A percentile compares a stretch with the other conserved stretches of the same genome.
These are phyloP conservation scores for Venustampulla echinocandica DNA, from an alignment of 495 filamentous ascomycete species.

Conservation along the genomic window DNA sequence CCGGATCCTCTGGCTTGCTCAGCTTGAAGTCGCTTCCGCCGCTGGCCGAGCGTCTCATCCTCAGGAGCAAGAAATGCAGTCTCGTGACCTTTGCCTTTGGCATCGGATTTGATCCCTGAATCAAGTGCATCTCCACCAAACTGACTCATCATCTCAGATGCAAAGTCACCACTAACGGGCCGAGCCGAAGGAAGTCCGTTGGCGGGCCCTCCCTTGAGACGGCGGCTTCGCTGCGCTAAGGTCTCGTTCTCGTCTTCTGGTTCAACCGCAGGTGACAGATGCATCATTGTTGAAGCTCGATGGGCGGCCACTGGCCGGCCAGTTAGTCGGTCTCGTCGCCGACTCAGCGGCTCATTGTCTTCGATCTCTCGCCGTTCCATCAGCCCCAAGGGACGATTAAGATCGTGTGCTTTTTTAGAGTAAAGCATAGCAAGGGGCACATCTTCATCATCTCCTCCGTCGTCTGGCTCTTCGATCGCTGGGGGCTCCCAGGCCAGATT, in stretches of 20 bases:
- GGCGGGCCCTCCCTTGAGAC: conserved; percentile 49
- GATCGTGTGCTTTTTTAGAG: conserved; percentile 49
- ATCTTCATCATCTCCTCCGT: conserved; percentile 55
- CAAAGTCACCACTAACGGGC: conserved; percentile 65
- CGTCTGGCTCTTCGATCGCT: conserved; percentile 37
- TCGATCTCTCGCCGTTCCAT: conserved; percentile 80
- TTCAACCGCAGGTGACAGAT: conserved; percentile 29
- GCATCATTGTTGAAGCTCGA: conserved; percentile 24
- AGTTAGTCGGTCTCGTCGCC: conserved; percentile 66
- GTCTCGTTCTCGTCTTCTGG: conserved; percentile 67
- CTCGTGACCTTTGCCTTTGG: conserved; percentile 23
- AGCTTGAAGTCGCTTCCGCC: conserved; percentile 68
- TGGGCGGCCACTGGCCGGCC: conserved; percentile 30
- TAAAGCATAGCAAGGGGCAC: conserved; percentile 80
- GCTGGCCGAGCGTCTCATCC: conserved; percentile 85
- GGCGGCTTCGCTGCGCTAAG: conserved; percentile 61
- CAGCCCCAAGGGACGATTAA: conserved; percentile 66
- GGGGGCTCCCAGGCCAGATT: conserved; percentile 87
- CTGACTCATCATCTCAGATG: conserved; percentile 68
- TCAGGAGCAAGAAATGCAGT: conserved; percentile 41
- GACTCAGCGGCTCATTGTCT: conserved; percentile 82
- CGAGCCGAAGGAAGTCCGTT: conserved; percentile 40
- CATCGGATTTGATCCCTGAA: conserved; percentile 12
- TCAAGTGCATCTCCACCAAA: conserved; percentile 47
- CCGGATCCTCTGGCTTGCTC: conserved; percentile 45